Evolutionary conservation across 805 yeast species (phyloP), one percentile per base, ranked within the genome.

Genomic region (Metschnikowia proteae): DNA sequence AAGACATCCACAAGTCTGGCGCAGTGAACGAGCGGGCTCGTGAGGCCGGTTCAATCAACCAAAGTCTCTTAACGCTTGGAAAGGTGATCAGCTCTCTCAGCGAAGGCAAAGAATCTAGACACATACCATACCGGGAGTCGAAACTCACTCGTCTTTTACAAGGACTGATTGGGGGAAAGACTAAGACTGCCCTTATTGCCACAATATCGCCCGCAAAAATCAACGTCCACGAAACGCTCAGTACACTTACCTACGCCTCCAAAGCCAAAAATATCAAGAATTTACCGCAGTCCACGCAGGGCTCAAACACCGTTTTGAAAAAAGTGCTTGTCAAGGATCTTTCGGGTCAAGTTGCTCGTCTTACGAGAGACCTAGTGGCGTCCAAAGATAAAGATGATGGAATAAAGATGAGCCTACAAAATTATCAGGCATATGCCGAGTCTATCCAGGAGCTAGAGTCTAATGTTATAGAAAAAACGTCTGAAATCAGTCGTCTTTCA

Each of bases 31-130:
- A 82, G 61, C 75, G 96, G 38, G 97, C 96, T 0, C 83, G 89
- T 56, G 99, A 92, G 62, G 96, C 97, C 0, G 97, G 97, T 0
- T 81, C 88, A 17, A 91, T 91, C 44, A 92, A 92, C 65, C 96
- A 89, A 65, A 85, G 95, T 64, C 71, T 92, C 45, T 69, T 92
- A 33, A 84, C 97, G 0, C 73, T 92, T 38, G 98, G 98, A 1
- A 74, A 96, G 52, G 97, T 92, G 1, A 91, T 92, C 22, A 90
- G 86, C 62, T 75, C 66, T 7, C 60, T 73, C 43, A 64, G 70
- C 38, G 76, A 68, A 17, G 59, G 58, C 6, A 52, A 52, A 6
- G 55, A 57, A 33, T 46, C 53, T 17, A 67, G 77, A 2, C 96
- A 88, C 63, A 81, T 92, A 29, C 97, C 98, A 0, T 90, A 89